Evolutionary conservation across 768 basidiomycete species (phyloP).

Genomic region (Boletales sp.): DNA sequence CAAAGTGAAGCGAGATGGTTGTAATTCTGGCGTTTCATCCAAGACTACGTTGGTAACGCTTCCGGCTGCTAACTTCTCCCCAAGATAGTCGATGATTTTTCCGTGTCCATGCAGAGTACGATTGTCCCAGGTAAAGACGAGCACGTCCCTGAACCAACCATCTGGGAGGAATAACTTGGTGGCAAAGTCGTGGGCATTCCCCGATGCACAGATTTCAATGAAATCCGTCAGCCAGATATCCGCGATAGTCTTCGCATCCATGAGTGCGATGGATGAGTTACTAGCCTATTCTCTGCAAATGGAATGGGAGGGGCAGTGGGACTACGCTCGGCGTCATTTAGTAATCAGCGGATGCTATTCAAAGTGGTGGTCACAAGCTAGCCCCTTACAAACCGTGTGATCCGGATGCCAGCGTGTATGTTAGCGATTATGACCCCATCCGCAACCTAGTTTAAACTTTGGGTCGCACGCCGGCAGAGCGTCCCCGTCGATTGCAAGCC

Average conservation of each 20-base stretch:
- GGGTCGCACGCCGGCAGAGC: too few relatives aligned
- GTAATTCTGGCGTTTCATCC: constrained; percentile 1
- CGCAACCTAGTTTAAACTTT: too few relatives aligned
- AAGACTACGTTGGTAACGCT: constrained; percentile 1
- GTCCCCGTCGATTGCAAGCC: too few relatives aligned
- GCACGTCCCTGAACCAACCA: constrained; percentile 4
- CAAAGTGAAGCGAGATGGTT: neutral
- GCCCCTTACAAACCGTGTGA: too few relatives aligned
- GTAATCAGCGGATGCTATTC: too few relatives aligned
- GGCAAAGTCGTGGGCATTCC: neutral
- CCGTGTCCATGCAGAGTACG: constrained; percentile 1
- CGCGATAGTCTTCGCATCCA: neutral
- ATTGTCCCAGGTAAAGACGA: constrained; percentile 4
- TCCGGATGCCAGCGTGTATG: too few relatives aligned
- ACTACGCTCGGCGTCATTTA: too few relatives aligned
- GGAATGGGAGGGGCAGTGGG: too few relatives aligned
- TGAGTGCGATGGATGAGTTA: too few relatives aligned
- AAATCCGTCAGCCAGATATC: neutral
- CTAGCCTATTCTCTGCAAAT: too few relatives aligned
- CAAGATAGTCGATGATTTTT: constrained; percentile 1
- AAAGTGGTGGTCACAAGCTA: too few relatives aligned
- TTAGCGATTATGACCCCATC: too few relatives aligned
- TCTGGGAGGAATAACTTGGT: neutral
- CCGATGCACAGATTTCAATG: neutral
- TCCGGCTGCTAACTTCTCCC: neutral